These are phyloP conservation scores for Hymenoscyphus repandus DNA, from an alignment of 2,329 filamentous ascomycete species.

Conservation along the genomic window DNA sequence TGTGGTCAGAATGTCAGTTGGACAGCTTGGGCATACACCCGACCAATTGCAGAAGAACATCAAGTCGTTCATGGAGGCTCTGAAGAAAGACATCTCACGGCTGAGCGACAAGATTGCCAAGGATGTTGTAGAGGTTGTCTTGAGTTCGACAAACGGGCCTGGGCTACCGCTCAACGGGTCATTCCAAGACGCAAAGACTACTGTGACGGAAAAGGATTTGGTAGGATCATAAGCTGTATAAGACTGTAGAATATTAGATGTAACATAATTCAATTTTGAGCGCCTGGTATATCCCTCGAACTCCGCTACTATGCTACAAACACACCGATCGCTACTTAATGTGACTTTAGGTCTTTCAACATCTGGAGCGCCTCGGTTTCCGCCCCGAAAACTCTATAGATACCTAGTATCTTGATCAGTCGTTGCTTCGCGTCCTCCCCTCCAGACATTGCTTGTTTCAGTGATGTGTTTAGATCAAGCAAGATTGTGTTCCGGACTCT, in stretches of 20 bases:
- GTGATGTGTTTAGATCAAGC: conserved; percentile 57
- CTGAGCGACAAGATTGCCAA: conserved; percentile 63
- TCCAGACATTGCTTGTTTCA: conserved; percentile 49
- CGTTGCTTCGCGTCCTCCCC: conserved; percentile 35
- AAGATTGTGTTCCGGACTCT: conserved; percentile 58
- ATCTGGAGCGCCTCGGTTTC: conserved; percentile 53
- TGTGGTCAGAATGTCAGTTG: conserved; percentile 83
- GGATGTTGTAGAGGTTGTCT: conserved; percentile 68
- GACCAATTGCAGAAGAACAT: conserved; percentile 83
- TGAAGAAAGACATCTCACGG: conserved; percentile 71
- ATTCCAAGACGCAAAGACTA: conserved; percentile 58
- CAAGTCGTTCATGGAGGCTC: conserved; percentile 64
- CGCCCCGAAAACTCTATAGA: conserved; percentile 59
- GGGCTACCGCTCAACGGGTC: conserved; percentile 82
- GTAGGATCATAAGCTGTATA: conserved; percentile 37
- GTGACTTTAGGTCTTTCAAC: conserved; percentile 27
- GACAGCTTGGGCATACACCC: conserved; percentile 83
- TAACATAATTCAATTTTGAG: conserved; percentile 31
- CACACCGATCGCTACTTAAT: conserved; percentile 10
- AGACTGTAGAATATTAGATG: conserved; percentile 35
- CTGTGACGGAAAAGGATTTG: conserved; percentile 47
- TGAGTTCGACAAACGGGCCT: conserved; percentile 83
- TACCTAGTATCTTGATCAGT: conserved; percentile 50
- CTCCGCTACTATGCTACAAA: conserved; percentile 42
- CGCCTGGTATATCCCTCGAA: conserved; percentile 30